Evolutionary conservation across 805 yeast genomes (phyloP).

Genomic region (Scheffersomyces spartinae): DNA sequence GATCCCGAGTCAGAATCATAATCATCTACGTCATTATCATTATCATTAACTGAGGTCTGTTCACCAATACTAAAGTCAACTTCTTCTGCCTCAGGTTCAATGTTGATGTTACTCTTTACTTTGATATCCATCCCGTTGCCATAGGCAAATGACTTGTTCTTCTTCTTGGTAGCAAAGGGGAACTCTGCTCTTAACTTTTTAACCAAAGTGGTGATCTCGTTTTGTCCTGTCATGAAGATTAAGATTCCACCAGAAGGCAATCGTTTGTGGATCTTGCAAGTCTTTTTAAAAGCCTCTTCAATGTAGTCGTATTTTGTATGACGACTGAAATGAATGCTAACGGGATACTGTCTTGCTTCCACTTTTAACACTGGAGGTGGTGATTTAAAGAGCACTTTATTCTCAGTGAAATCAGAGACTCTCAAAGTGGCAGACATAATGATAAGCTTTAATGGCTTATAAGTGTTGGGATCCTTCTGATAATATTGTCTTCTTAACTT

Average conservation of each 20-base stretch:
- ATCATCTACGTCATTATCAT: conserved; percentile 32
- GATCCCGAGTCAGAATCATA: conserved; percentile 42
- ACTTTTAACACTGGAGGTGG: conserved; percentile 87
- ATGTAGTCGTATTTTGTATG: conserved; percentile 68
- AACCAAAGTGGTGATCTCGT: conserved; percentile 74
- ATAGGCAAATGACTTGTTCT: conserved; percentile 11
- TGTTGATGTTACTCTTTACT: conserved; percentile 42
- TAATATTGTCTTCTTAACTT: conserved; percentile 51
- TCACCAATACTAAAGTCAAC: conserved; percentile 56
- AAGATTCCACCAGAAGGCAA: conserved; percentile 93
- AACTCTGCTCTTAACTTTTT: conserved; percentile 57
- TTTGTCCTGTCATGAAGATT: conserved; percentile 88
- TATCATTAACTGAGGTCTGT: no score
- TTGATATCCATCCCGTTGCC: conserved; percentile 22
- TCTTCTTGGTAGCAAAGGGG: conserved; percentile 33
- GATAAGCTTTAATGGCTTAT: conserved; percentile 63
- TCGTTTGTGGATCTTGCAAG: conserved; percentile 74
- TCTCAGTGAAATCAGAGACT: conserved; percentile 88
- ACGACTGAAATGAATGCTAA: conserved; percentile 79
- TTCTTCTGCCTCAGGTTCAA: conserved; percentile 78
- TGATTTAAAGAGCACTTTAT: conserved; percentile 46
- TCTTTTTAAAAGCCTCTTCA: conserved; percentile 77
- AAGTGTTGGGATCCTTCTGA: conserved; percentile 31
- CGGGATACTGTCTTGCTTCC: conserved; percentile 91
- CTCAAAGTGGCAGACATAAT: conserved; percentile 97